Base-by-base conservation (phyloP, 305 asterid species). In the Fraxinus nigra region DNA sequence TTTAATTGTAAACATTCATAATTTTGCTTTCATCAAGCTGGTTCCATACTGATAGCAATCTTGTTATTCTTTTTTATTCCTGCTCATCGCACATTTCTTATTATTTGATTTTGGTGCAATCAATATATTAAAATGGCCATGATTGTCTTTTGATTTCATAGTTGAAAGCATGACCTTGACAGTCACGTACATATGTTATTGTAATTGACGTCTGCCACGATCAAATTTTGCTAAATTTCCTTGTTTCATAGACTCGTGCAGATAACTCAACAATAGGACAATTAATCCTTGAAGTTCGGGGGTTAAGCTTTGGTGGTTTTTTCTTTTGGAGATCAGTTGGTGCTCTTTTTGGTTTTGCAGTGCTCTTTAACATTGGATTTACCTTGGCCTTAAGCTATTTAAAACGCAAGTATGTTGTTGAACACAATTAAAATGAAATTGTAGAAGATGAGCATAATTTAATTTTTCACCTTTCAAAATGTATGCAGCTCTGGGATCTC, bases 321-420 rank as follows among this genome's bases (percentile, higher is more conserved):
- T 34, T 83, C 14, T 88, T 80, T 72, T 92, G 98, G 98, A 79
- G 90, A 81, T 88, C 95, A 43, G 80, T 93, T 77, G 89, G 87
- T 72, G 97, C 93, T 65, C 78, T 93, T 63, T 70, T 90, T 28
- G 93, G 93, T 20, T 65, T 92, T 70, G 38, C 93, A 51, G 22
- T 90, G 77, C 73, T 91, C 65, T 90, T 91, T 87, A 91, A 92
- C 82, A 59, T 89, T 70, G 94, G 95, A 11, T 90, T 86, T 80
- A 81, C 83, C 16, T 46, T 93, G 82, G 94, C 97, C 22, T 85
- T 93, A 54, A 92, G 85, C 79, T 92, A 88, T 81, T 84, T 89
- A 48, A 91, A 89, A 69, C 79, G 98, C 91, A 87, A 85, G 85
- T 56, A 54, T n/a, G 65, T 56, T 56, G 65, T 54, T 54, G 65